phyloP scores from a whole-genome alignment of 1,284 basidiomycete genomes.

The Cystobasidium sp. region DNA sequence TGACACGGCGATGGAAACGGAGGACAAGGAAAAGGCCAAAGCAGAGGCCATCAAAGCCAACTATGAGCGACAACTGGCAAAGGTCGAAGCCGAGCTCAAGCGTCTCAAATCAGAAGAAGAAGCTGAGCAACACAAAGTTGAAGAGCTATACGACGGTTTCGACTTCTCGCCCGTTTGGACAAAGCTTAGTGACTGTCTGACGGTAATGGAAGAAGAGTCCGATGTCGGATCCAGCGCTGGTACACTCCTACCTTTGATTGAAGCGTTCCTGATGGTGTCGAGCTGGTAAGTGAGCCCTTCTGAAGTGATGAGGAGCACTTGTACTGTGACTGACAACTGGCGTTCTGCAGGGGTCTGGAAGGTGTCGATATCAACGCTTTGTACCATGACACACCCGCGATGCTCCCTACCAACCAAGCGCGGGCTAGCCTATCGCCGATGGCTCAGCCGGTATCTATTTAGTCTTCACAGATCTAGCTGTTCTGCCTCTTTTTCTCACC shows the following conservation, averaged over 20 bases:
- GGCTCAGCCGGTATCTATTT: slow-evolving; percentile 9
- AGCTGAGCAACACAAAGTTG: slow-evolving; percentile 62
- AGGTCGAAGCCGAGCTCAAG: slow-evolving; percentile 47
- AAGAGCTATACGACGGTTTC: slow-evolving; percentile 84
- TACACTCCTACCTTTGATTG: slow-evolving; percentile 86
- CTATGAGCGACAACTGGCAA: slow-evolving; percentile 10
- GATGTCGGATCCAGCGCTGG: slow-evolving; percentile 79
- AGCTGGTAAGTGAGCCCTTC: slow-evolving; percentile 60
- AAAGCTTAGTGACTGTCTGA: slow-evolving; percentile 80
- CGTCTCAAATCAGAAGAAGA: slow-evolving; percentile 67
- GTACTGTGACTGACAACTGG: not conserved
- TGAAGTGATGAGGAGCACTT: not conserved
- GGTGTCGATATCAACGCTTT: slow-evolving; percentile 9
- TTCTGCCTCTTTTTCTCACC: no score
- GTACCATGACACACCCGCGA: slow-evolving; percentile 24
- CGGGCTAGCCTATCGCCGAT: slow-evolving; percentile 31
- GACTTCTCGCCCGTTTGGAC: slow-evolving; percentile 83
- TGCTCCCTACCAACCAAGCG: slow-evolving; percentile 12
- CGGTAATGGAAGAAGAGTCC: slow-evolving; percentile 75
- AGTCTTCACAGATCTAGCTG: not conserved
- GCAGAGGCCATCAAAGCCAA: not conserved
- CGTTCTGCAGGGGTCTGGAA: slow-evolving; percentile 33
- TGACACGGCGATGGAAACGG: not conserved
- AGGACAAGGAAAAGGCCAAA: slow-evolving; percentile 9
- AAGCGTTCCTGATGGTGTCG: slow-evolving; percentile 97